These are phyloP conservation scores for Candida maesae DNA, from an alignment of 805 yeast genomes.

Conservation along the genomic window DNA sequence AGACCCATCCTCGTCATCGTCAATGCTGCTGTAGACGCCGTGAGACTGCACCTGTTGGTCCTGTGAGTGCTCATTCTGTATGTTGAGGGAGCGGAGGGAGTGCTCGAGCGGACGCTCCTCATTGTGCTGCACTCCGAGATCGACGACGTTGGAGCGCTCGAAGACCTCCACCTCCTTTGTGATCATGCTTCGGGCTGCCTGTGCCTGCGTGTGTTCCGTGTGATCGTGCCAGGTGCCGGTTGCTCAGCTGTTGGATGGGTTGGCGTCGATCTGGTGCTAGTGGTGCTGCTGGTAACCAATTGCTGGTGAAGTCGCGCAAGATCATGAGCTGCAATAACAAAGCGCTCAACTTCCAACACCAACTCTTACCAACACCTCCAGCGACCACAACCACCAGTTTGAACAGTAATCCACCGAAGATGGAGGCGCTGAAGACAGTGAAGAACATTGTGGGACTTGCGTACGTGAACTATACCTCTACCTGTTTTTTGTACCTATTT, in stretches of 20 bases:
- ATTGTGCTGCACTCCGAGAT: conserved; percentile 28
- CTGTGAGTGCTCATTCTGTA: neutral
- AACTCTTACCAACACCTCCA: neutral
- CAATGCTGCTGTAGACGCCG: neutral
- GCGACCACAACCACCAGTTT: neutral
- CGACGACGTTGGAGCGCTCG: conserved; percentile 31
- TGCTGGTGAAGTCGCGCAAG: too few species aligned
- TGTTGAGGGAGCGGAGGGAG: conserved; percentile 2
- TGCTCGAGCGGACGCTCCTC: conserved; percentile 5
- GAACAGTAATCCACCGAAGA: neutral
- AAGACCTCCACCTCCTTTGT: conserved; percentile 30
- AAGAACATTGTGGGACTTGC: conserved; percentile 11
- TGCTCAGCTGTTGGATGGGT: too few species aligned
- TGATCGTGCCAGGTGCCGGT: too few species aligned
- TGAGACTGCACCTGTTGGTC: too few species aligned
- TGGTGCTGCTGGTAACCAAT: too few species aligned
- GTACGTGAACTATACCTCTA: conserved; percentile 5
- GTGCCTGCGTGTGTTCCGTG: too few species aligned
- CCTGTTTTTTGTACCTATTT: too few species aligned
- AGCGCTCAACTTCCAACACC: neutral
- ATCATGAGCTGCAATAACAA: too few species aligned
- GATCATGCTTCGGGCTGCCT: conserved; percentile 15
- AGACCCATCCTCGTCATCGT: conserved; percentile 22
- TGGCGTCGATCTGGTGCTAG: too few species aligned
- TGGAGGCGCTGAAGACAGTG: conserved; percentile 8